Base-by-base conservation (phyloP, 2,329 filamentous ascomycete species). In the Clarireedia hainanense region DNA sequence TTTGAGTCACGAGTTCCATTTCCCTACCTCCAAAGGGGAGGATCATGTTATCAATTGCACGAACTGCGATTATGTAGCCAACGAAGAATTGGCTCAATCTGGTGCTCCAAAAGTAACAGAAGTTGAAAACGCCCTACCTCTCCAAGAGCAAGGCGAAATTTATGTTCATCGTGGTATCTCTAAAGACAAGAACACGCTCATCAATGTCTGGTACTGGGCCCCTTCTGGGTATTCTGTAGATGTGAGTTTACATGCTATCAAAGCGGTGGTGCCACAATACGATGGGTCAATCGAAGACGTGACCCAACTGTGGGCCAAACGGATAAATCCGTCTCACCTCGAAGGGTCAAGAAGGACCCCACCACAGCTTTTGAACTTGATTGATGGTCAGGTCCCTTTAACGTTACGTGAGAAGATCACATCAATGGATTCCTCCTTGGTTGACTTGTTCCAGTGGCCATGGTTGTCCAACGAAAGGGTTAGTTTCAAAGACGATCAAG, bases 1-100 rank as follows among this genome's bases (percentile, higher is more conserved):
- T 62, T 73, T 96, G 39, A 97, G 91, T 69, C 94, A 99, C 69
- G 94, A 99, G 67, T 99, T 95, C 68, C 94, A 96, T 68, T 85
- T 96, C 50, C 80, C 86, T 1, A 89, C 85, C 30, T 68, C 80
- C 0, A 84, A 87, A 50, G 94, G 94, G 6, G 94, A 97, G 69
- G 94, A 99, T 66, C 85, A 82, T 1, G 79, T 99, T 39, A 81
- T 95, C 60, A 85, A 77, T 59, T 99, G 94, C 69, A 73, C 74
- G 23, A 73, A 71, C 10, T 99, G 94, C 68, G 76, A 80, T 36
- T 89, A 91, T 67, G 80, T 87, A 0, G 87, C 87, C 57, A 99
- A 97, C 61, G 89, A 95, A 61, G 94, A 99, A 68, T 77, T 96
- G n/a, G 87, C 86, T 12, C 68, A 66, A 52, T 64, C 56, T n/a